phyloP scores from a whole-genome alignment of 306 rosid species.

The Clitoria ternatea region DNA sequence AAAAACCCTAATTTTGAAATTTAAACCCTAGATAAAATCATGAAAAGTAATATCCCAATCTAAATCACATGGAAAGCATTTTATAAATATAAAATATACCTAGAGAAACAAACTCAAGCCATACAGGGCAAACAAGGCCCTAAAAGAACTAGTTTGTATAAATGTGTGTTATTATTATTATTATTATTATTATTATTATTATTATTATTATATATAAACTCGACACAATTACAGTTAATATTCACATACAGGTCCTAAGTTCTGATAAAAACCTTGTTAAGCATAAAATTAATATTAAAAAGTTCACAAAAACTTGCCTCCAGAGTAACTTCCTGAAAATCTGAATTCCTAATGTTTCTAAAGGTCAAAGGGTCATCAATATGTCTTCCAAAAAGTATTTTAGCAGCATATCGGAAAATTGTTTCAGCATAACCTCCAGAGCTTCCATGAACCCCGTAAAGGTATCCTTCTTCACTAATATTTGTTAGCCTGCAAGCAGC shows the following conservation, averaged over 20 bases:
- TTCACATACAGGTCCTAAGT: not conserved
- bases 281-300: not conserved
- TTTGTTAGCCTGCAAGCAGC: constrained; percentile 64
- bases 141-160: not conserved
- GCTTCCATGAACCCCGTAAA: constrained; percentile 82
- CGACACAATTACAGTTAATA: constrained; percentile 4
- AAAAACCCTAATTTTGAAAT: not conserved
- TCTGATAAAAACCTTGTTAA: constrained; percentile 16
- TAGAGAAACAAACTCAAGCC: constrained; percentile 12
- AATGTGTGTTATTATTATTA: no score
- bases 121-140: not conserved
- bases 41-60: not conserved
- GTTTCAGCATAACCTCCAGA: constrained; percentile 96
- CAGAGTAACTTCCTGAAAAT: constrained; percentile 79
- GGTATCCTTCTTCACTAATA: constrained; percentile 62
- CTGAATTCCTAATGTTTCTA: constrained; percentile 64
- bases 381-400: constrained; percentile 67
- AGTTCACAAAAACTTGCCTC: constrained; percentile 52
- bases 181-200: no score
- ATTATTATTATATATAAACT: not conserved
- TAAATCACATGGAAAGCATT: not conserved
- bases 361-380: constrained; percentile 72
- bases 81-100: not conserved
- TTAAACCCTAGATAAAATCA: not conserved
- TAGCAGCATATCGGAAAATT: constrained; percentile 70